Evolutionary conservation across 495 filamentous ascomycete genomes (phyloP).

Genomic region (Penicillium pancosmium): DNA sequence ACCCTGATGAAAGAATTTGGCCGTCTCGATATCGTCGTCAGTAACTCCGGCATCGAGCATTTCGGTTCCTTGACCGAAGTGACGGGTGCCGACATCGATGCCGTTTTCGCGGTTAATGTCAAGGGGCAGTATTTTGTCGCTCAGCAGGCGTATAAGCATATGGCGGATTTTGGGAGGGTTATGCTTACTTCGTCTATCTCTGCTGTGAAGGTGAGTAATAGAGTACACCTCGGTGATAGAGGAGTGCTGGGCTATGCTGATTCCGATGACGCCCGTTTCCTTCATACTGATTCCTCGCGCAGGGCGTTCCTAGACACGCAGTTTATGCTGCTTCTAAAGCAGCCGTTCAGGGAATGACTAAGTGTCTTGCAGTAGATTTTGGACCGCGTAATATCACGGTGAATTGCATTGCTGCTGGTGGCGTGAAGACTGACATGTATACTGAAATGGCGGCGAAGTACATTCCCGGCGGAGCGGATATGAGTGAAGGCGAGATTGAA

Average conservation of each 20-base stretch:
- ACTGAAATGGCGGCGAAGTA: slow-evolving; percentile 41
- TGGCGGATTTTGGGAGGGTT: slow-evolving; percentile 43
- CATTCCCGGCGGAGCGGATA: slow-evolving; percentile 38
- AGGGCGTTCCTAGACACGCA: slow-evolving; percentile 33
- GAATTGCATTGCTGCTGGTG: slow-evolving; percentile 58
- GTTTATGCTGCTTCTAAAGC: slow-evolving; percentile 58
- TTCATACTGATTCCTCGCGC: background rate
- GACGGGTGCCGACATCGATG: slow-evolving; percentile 55
- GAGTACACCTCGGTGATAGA: background rate
- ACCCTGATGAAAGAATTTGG: slow-evolving; percentile 43
- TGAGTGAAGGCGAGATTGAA: slow-evolving; percentile 34
- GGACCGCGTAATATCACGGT: slow-evolving; percentile 53
- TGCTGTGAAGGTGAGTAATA: slow-evolving; percentile 27
- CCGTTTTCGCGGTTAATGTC: slow-evolving; percentile 57
- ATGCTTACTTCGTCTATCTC: slow-evolving; percentile 39
- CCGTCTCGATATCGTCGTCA: slow-evolving; percentile 48
- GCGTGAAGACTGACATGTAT: slow-evolving; percentile 42
- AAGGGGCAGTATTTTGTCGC: slow-evolving; percentile 66
- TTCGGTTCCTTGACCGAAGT: slow-evolving; percentile 52
- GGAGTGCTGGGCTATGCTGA: background rate
- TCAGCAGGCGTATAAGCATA: slow-evolving; percentile 66
- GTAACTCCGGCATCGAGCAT: slow-evolving; percentile 57
- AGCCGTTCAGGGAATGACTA: slow-evolving; percentile 56
- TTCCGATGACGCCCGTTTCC: background rate
- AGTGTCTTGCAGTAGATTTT: slow-evolving; percentile 58